phyloP scores from a whole-genome alignment of 1,284 basidiomycete species.

The Microbotryomycetes sp. region DNA sequence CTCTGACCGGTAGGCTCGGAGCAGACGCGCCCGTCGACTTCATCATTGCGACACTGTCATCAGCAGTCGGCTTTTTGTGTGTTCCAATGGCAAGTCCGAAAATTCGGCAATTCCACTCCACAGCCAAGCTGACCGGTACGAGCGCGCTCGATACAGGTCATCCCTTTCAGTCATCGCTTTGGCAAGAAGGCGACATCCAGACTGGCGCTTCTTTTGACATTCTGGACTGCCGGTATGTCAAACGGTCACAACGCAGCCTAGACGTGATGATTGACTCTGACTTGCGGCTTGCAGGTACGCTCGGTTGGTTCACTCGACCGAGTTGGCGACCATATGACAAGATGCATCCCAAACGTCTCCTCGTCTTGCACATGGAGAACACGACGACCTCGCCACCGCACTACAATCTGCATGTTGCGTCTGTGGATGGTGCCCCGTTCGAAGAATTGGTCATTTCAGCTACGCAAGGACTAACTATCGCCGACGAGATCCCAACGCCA shows the following conservation, averaged over 20 bases:
- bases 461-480: conserved; percentile 54
- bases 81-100: conserved; percentile 20
- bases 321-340: conserved; percentile 63
- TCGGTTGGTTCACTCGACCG: conserved; percentile 33
- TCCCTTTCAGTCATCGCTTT: conserved; percentile 44
- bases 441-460: conserved; percentile 58
- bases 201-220: conserved; percentile 53
- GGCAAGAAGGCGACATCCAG: conserved; percentile 23
- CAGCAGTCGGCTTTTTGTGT: conserved; percentile 22
- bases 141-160: conserved; percentile 12
- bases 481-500: conserved; percentile 38
- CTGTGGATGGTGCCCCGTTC: conserved; percentile 77
- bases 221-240: conserved; percentile 49
- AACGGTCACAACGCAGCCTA: conserved; percentile 53
- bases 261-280: conserved; percentile 48
- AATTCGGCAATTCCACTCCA: too few relatives aligned
- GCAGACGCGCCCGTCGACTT: conserved; percentile 72
- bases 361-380: conserved; percentile 81
- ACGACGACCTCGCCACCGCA: conserved; percentile 57
- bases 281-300: conserved; percentile 9
- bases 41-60: conserved; percentile 64
- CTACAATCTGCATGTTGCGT: conserved; percentile 72
- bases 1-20: conserved; percentile 56
- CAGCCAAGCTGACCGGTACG: not conserved
- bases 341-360: conserved; percentile 82